A percentile compares a stretch with the other conserved stretches of the same genome.
Evolutionary conservation across 202 grass and related monocot species (phyloP).

Genomic region (Carex arenaria): DNA sequence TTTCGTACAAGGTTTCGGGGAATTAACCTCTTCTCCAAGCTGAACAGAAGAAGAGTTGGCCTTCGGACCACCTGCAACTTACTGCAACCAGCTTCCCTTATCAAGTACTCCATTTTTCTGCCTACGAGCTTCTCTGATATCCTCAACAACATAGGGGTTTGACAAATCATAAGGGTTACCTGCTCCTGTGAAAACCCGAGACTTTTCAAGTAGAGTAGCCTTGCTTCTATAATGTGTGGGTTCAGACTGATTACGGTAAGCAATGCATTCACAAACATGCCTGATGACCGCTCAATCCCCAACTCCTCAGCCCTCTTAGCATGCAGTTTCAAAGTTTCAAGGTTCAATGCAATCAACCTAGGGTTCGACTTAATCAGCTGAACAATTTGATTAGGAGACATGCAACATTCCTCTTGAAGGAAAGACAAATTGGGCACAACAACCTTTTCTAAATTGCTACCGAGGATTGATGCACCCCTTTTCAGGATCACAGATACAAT

Average conservation of each 20-base stretch:
- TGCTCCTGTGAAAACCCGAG: slow-evolving; percentile 19
- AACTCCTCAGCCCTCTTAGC: slow-evolving; percentile 15
- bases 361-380: background rate
- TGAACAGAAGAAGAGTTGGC: background rate
- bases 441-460: background rate
- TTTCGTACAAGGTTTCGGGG: background rate
- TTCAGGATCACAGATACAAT: background rate
- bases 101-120: background rate
- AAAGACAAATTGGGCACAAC: slow-evolving; percentile 34
- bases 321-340: background rate
- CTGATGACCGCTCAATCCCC: background rate
- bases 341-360: background rate
- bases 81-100: background rate
- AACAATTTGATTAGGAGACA: slow-evolving; percentile 11
- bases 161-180: background rate
- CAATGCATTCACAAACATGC: slow-evolving; percentile 16
- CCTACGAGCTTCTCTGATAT: background rate
- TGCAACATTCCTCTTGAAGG: slow-evolving; percentile 16
- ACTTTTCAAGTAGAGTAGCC: background rate
- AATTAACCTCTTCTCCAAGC: background rate
- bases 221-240: background rate
- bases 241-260: background rate
- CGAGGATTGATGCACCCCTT: too few species aligned
- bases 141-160: background rate
- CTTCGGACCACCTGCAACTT: background rate